phyloP scores from a whole-genome alignment of 768 basidiomycete species.

The Asterophora parasitica region DNA sequence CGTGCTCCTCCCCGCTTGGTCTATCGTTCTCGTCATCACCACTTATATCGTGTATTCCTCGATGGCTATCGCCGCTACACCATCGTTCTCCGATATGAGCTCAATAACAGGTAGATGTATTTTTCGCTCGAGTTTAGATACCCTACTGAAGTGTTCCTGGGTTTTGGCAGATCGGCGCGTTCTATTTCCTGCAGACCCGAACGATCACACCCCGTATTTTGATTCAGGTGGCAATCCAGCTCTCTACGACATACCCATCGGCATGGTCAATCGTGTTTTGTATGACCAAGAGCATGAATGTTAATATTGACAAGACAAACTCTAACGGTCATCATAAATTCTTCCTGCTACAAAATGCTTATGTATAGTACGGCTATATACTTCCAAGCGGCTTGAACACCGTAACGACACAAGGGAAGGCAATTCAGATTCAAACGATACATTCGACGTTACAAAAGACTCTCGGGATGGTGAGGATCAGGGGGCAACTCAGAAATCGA shows the following conservation, averaged over 20 bases:
- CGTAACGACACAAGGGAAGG: too few species aligned
- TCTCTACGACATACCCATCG: slow-evolving; percentile 79
- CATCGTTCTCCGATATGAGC: slow-evolving; percentile 59
- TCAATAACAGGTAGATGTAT: slow-evolving; percentile 56
- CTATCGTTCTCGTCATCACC: slow-evolving; percentile 62
- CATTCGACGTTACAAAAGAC: too few species aligned
- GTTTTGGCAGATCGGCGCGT: slow-evolving; percentile 50
- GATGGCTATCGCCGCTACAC: slow-evolving; percentile 67
- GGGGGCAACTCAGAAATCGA: too few species aligned
- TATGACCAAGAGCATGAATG: slow-evolving; percentile 28
- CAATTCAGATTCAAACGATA: too few species aligned
- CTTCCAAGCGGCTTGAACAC: too few species aligned
- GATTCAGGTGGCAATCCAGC: slow-evolving; percentile 49
- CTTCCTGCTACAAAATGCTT: too few species aligned
- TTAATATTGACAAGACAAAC: too few species aligned
- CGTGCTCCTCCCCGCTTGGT: slow-evolving; percentile 74
- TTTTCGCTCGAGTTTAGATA: slow-evolving; percentile 8
- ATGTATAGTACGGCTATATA: too few species aligned
- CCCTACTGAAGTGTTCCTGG: slow-evolving; percentile 5
- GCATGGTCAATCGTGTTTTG: slow-evolving; percentile 71
- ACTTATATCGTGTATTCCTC: slow-evolving; percentile 77
- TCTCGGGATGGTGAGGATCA: too few species aligned
- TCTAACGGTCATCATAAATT: too few species aligned
- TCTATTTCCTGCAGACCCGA: slow-evolving; percentile 38
- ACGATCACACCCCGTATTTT: slow-evolving; percentile 42